Evolutionary conservation across 257 asterid species (phyloP), one percentile per base, ranked within the genome.

Genomic region (Striga asiatica): DNA sequence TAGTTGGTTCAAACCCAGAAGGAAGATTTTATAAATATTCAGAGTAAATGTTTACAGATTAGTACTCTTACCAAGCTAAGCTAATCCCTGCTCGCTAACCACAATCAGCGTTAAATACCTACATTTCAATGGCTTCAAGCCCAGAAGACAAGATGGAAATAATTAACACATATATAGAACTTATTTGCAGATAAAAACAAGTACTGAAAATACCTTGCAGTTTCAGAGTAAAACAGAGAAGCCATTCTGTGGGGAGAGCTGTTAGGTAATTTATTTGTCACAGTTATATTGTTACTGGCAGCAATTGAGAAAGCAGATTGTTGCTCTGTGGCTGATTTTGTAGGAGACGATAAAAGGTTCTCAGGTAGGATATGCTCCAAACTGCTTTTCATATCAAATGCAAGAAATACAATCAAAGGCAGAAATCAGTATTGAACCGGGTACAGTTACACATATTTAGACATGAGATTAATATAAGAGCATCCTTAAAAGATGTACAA

Each of bases 341-440:
- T 82, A 13, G 94, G 95, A 69, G 93, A 86, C 11, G 91, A 67
- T 13, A 81, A 78, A 5, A 83, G 80, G 61, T 71, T 75, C 47
- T 83, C 94, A 0, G 94, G 94, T 61, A 86, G 83, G 63, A 54
- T 50, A 70, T 78, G 76, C 73, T 79, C 88, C 70, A 83, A 67
- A 71, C 82, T 78, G 88, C 67, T 68, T 60, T 43, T 49, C 45
- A 53, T 14, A 16, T 14, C 71, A 65, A 56, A 72, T 31, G 49
- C 43, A 20, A 35, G 25, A 41, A 19, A 12, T 19, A 51, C 19
- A 42, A 60, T 49, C 53, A 51, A 13, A 54, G 34, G 45, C 37
- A 47, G 39, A 42, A 37, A 24, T n/a, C n/a, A n/a, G n/a, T n/a
- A n/a, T n/a, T n/a, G n/a, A n/a, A n/a, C n/a, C n/a, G n/a, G n/a